Conservation (phyloP, 2,329 filamentous ascomycete genomes). For the Annulohypoxylon truncatum region DNA sequence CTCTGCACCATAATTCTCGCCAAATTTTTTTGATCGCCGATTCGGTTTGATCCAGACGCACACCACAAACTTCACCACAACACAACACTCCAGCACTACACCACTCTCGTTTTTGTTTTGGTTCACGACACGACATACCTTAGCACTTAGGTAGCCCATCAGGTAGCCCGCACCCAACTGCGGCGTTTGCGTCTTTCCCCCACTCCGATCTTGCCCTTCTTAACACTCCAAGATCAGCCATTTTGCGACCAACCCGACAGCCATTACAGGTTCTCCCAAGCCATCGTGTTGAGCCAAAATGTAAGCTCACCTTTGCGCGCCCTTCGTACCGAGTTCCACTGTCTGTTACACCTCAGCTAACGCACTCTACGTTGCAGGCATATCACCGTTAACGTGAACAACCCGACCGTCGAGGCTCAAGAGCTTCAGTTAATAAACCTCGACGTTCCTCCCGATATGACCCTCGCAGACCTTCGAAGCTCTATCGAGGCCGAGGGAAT, state of each 20-base stretch:
- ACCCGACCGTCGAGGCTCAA: conserved; percentile 70
- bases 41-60: conserved; percentile 23
- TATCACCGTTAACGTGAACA: conserved; percentile 79
- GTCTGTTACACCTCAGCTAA: conserved; percentile 15
- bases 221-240: conserved; percentile 9
- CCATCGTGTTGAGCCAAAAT: conserved; percentile 25
- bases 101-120: conserved; percentile 12
- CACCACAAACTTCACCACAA: background rate
- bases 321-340: background rate
- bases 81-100: background rate
- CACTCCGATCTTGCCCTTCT: conserved; percentile 10
- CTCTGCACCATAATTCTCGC: conserved; percentile 34
- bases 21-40: conserved; percentile 36
- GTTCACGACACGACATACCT: conserved; percentile 20
- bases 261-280: conserved; percentile 3
- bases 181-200: conserved; percentile 13
- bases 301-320: conserved; percentile 21
- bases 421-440: conserved; percentile 73
- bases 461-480: conserved; percentile 85
- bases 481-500: conserved; percentile 87
- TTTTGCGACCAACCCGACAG: conserved; percentile 20
- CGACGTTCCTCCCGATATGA: conserved; percentile 77
- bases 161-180: conserved; percentile 16
- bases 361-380: conserved; percentile 63
- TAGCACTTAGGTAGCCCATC: background rate